Evolutionary conservation across 176 grass and related monocot genomes (phyloP).

Genomic region (Alloteropsis semialata): DNA sequence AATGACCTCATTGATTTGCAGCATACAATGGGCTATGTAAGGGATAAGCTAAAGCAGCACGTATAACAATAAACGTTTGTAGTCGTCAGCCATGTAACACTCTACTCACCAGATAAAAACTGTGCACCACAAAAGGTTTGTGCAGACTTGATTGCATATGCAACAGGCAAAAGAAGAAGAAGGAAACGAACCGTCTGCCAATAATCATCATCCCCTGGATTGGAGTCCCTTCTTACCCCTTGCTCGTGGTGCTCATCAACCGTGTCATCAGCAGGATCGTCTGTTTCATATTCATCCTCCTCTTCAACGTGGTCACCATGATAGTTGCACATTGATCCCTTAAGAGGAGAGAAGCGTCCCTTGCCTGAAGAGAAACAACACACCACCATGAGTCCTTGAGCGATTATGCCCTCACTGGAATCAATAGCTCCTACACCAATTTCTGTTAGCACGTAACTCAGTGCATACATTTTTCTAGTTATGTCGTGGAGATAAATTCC

Average conservation of each 20-base stretch:
- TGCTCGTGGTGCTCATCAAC: constrained; percentile 53
- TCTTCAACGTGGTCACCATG: constrained; percentile 62
- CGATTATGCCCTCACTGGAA: not conserved
- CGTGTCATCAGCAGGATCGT: constrained; percentile 56
- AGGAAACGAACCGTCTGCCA: constrained; percentile 38
- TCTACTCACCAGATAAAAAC: constrained; percentile 4
- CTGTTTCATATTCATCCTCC: constrained; percentile 76
- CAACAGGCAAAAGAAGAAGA: not conserved
- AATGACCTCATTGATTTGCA: not conserved
- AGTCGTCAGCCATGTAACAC: not conserved
- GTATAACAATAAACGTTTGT: not conserved
- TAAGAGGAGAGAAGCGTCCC: not conserved
- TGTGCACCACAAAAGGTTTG: not conserved
- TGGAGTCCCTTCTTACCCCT: constrained; percentile 52
- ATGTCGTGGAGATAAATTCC: not conserved
- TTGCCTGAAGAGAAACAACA: constrained; percentile 32
- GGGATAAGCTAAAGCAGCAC: not conserved
- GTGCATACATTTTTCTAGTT: no score
- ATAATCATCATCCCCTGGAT: constrained; percentile 73
- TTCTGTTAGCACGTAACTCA: no score
- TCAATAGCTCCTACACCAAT: not conserved
- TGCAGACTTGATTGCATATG: not conserved
- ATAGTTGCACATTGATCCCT: constrained; percentile 62
- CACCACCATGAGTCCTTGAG: not conserved
- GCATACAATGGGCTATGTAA: not conserved